Percentiles rank a stretch among this genome's conserved stretches.
These are phyloP conservation scores for Penicillium steckii DNA, from an alignment of 495 filamentous ascomycete genomes.

Conservation along the genomic window DNA sequence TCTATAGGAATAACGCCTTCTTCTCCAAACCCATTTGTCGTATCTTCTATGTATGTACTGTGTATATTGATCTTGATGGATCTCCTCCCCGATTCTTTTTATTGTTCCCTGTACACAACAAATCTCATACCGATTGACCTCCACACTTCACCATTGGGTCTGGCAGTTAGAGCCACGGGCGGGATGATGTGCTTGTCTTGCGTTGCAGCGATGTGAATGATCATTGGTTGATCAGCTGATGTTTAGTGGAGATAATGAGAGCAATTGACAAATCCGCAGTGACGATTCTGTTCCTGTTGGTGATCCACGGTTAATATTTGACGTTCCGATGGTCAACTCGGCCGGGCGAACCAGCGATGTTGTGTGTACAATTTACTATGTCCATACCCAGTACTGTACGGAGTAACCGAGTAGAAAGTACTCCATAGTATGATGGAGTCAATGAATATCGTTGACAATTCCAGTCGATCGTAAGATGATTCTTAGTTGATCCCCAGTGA, in stretches of 20 bases:
- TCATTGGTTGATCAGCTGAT: conserved; percentile 25
- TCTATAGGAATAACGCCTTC: no score
- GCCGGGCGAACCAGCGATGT: background rate
- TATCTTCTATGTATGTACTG: no score
- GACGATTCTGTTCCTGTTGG: conserved; percentile 8
- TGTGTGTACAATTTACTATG: no score
- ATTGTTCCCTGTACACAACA: background rate
- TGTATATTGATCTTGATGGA: no score
- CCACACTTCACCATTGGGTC: conserved; percentile 27
- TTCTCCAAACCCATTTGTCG: no score
- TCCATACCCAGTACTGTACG: no score
- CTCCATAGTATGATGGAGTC: background rate
- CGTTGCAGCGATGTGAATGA: conserved; percentile 7
- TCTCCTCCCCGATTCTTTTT: background rate
- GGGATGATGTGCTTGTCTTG: conserved; percentile 33
- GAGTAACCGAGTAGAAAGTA: background rate
- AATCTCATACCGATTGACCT: conserved; percentile 11
- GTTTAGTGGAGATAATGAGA: conserved; percentile 8
- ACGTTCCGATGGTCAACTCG: background rate
- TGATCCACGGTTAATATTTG: conserved; percentile 10
- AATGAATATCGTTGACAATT: background rate
- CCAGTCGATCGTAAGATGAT: background rate
- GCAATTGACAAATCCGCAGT: conserved; percentile 6
- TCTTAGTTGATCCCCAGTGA: background rate
- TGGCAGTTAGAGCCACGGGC: conserved; percentile 32